These are phyloP conservation scores for Mucor velutinosus DNA, from an alignment of 371 early-diverging fungal species.

Conservation along the genomic window DNA sequence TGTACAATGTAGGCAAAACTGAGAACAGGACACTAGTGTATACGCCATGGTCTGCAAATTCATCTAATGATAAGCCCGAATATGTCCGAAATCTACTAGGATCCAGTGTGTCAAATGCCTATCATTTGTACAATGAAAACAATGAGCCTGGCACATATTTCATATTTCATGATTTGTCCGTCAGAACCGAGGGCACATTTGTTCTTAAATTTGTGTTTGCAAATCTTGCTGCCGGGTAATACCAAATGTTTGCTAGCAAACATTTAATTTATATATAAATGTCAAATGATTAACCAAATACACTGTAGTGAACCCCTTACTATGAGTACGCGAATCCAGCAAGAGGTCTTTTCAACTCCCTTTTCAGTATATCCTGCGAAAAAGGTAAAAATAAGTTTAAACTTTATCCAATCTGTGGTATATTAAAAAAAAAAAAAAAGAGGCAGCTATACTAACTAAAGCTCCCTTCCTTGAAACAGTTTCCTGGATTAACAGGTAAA, in stretches of 20 bases:
- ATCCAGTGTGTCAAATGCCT: slow-evolving; percentile 52
- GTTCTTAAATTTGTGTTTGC: slow-evolving; percentile 43
- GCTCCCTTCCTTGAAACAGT: slow-evolving; percentile 17
- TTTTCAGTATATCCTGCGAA: slow-evolving; percentile 60
- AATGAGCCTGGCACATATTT: slow-evolving; percentile 56
- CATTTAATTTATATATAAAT: background rate
- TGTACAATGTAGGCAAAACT: slow-evolving; percentile 20
- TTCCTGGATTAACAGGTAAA: slow-evolving; percentile 66
- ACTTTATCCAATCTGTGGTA: background rate
- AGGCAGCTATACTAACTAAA: background rate
- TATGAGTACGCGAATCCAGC: slow-evolving; percentile 33
- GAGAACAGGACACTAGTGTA: slow-evolving; percentile 20
- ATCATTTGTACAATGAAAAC: slow-evolving; percentile 45
- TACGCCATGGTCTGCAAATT: slow-evolving; percentile 14
- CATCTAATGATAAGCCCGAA: slow-evolving; percentile 19
- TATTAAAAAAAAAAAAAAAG: background rate
- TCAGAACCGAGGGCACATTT: slow-evolving; percentile 47
- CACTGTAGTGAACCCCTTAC: slow-evolving; percentile 39
- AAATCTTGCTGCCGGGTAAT: slow-evolving; percentile 29
- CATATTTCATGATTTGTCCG: slow-evolving; percentile 63
- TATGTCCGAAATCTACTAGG: slow-evolving; percentile 60
- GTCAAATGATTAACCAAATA: background rate
- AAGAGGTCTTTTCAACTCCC: slow-evolving; percentile 37
- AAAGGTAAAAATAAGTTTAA: slow-evolving; percentile 19
- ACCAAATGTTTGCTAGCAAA: background rate